phyloP scores from a whole-genome alignment of 192 early-diverging fungal species.

The Podila verticillata region DNA sequence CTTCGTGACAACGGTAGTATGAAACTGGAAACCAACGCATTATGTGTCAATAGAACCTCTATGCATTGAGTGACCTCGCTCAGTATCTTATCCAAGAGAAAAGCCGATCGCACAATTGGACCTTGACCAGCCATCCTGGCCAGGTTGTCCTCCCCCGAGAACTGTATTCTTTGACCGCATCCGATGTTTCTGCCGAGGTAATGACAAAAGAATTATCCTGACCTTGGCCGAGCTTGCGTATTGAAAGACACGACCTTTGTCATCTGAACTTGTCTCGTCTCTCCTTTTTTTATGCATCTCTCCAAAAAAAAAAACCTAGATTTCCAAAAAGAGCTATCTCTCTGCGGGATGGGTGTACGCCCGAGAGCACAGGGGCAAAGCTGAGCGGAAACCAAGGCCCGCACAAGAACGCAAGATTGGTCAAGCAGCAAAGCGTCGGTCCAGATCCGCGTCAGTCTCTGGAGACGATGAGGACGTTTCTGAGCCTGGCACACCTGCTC shows the following conservation, averaged over 20 bases:
- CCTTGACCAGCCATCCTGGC: conserved; percentile 80
- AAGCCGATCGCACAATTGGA: conserved; percentile 80
- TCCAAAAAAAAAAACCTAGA: conserved; percentile 14
- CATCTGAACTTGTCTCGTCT: neutral
- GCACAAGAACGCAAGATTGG: conserved; percentile 40
- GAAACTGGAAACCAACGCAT: neutral
- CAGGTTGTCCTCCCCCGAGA: conserved; percentile 73
- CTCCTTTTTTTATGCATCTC: neutral
- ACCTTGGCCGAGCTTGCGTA: neutral
- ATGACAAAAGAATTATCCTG: neutral
- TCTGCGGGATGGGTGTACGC: conserved; percentile 27
- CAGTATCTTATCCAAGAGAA: conserved; percentile 83
- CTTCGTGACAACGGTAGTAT: neutral
- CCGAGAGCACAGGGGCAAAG: conserved; percentile 20
- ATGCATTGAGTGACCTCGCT: conserved; percentile 85
- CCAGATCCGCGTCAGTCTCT: conserved; percentile 28
- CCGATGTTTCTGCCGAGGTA: conserved; percentile 52
- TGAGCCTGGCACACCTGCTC: neutral
- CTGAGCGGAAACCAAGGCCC: conserved; percentile 27
- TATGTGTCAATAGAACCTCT: conserved; percentile 65
- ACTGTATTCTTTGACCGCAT: conserved; percentile 66
- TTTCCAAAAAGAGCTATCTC: conserved; percentile 45
- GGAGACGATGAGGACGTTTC: conserved; percentile 5
- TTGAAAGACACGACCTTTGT: neutral
- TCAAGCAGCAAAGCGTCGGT: conserved; percentile 37